Evolutionary conservation across 768 basidiomycete species (phyloP).

Genomic region (Leccinum barrowsii): DNA sequence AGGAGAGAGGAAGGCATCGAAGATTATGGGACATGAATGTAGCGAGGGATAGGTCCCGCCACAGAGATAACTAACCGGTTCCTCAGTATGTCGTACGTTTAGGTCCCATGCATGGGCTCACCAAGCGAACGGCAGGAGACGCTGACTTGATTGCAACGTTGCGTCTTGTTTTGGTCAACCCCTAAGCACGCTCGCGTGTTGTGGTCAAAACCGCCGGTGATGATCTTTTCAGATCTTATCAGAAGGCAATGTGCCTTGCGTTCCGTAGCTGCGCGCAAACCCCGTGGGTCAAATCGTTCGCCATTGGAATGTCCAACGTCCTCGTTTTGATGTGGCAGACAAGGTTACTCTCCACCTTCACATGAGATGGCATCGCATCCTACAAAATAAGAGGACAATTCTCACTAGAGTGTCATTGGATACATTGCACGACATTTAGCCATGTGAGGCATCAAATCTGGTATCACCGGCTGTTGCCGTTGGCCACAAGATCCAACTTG

Average conservation of each 20-base stretch:
- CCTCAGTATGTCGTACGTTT: slow-evolving; percentile 6
- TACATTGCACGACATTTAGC: slow-evolving; percentile 5
- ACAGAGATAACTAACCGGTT: slow-evolving; percentile 18
- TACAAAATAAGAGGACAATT: neutral
- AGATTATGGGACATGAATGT: slow-evolving; percentile 50
- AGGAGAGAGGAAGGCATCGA: slow-evolving; percentile 42
- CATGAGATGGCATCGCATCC: slow-evolving; percentile 4
- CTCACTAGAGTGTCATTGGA: slow-evolving; percentile 1
- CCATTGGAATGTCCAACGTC: slow-evolving; percentile 7
- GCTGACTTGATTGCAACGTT: neutral
- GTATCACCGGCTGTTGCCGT: slow-evolving; percentile 3
- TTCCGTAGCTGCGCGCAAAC: slow-evolving; percentile 10
- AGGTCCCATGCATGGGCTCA: slow-evolving; percentile 5
- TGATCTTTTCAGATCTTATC: slow-evolving; percentile 17
- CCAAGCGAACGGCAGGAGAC: slow-evolving; percentile 2
- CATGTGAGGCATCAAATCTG: neutral
- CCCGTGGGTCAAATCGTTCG: slow-evolving; percentile 12
- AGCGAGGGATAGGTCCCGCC: slow-evolving; percentile 35
- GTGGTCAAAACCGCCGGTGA: slow-evolving; percentile 9
- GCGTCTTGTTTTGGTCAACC: slow-evolving; percentile 3
- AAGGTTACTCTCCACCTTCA: neutral
- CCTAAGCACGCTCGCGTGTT: slow-evolving; percentile 9
- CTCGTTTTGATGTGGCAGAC: slow-evolving; percentile 23
- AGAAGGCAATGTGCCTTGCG: slow-evolving; percentile 15
- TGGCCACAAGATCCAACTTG: neutral